phyloP scores from a whole-genome alignment of 2,329 filamentous ascomycete genomes.

The Stagonosporopsis cucurbitacearum region DNA sequence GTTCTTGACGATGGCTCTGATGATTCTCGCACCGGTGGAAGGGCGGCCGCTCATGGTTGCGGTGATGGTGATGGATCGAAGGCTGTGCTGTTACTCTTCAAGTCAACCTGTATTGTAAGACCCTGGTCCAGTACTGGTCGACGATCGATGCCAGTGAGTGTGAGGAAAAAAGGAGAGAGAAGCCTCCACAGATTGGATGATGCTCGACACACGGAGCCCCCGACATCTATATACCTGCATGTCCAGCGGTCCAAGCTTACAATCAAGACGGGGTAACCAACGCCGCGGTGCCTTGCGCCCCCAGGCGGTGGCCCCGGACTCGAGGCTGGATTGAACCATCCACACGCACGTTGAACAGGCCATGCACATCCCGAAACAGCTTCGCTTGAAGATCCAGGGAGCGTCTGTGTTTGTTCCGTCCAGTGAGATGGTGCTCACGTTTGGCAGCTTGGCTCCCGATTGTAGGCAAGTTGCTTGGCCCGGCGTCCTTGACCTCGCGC shows the following conservation, averaged over 20 bases:
- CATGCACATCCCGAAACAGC: slow-evolving; percentile 11
- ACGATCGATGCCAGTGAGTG: slow-evolving; percentile 21
- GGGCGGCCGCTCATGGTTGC: slow-evolving; percentile 15
- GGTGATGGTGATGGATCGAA: background rate
- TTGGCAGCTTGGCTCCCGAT: slow-evolving; percentile 13
- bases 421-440: slow-evolving; percentile 19
- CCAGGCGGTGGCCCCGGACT: slow-evolving; percentile 13
- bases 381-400: slow-evolving; percentile 16
- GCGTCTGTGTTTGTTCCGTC: slow-evolving; percentile 14
- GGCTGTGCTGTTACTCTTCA: background rate
- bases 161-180: slow-evolving; percentile 21
- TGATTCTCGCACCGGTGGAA: slow-evolving; percentile 48
- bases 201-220: slow-evolving; percentile 14
- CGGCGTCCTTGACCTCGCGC: slow-evolving; percentile 10
- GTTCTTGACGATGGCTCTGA: slow-evolving; percentile 68
- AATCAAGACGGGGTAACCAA: slow-evolving; percentile 33
- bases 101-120: background rate
- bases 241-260: slow-evolving; percentile 31
- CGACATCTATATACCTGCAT: slow-evolving; percentile 36
- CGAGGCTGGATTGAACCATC: slow-evolving; percentile 23
- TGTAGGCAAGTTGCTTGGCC: slow-evolving; percentile 16
- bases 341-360: slow-evolving; percentile 19
- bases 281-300: slow-evolving; percentile 28
- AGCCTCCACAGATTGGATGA: slow-evolving; percentile 31
- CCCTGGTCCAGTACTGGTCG: slow-evolving; percentile 16